phyloP scores from a whole-genome alignment of 495 filamentous ascomycete species.

The Pseudomonodictys pantanalensis region DNA sequence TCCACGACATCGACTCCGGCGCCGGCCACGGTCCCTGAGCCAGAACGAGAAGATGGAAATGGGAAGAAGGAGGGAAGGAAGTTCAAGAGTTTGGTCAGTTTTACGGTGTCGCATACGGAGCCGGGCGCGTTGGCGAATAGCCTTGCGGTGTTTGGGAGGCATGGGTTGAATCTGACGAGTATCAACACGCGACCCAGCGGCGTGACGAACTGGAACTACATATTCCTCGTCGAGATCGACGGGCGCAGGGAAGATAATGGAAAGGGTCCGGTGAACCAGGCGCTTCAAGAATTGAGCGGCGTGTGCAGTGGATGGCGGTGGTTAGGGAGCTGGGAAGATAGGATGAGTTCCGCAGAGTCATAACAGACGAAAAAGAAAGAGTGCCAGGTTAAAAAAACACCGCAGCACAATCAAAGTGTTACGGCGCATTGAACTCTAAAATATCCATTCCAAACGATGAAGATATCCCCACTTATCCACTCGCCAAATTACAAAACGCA shows the following conservation, averaged over 20 bases:
- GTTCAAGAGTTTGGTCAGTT: constrained; percentile 72
- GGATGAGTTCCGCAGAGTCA: not conserved
- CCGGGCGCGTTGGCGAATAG: constrained; percentile 80
- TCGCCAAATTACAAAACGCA: too few relatives aligned
- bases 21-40: constrained; percentile 19
- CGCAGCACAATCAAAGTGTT: too few relatives aligned
- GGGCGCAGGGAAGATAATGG: constrained; percentile 48
- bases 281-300: constrained; percentile 44
- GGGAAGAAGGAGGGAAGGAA: constrained; percentile 23
- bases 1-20: not conserved
- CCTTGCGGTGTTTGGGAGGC: constrained; percentile 69
- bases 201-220: constrained; percentile 76
- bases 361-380: too few relatives aligned
- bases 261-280: constrained; percentile 48
- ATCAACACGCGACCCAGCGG: constrained; percentile 84
- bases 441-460: too few relatives aligned
- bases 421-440: too few relatives aligned
- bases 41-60: not conserved
- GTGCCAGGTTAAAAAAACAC: too few relatives aligned
- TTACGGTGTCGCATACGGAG: constrained; percentile 72
- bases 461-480: too few relatives aligned
- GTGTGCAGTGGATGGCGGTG: constrained; percentile 37
- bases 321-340: constrained; percentile 40
- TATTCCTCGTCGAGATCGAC: constrained; percentile 91
- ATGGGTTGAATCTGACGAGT: constrained; percentile 78